Evolutionary conservation across 2,329 filamentous ascomycete genomes (phyloP), one percentile per base, ranked within the genome.

Genomic region (Lasiodiplodia hormozganensis): DNA sequence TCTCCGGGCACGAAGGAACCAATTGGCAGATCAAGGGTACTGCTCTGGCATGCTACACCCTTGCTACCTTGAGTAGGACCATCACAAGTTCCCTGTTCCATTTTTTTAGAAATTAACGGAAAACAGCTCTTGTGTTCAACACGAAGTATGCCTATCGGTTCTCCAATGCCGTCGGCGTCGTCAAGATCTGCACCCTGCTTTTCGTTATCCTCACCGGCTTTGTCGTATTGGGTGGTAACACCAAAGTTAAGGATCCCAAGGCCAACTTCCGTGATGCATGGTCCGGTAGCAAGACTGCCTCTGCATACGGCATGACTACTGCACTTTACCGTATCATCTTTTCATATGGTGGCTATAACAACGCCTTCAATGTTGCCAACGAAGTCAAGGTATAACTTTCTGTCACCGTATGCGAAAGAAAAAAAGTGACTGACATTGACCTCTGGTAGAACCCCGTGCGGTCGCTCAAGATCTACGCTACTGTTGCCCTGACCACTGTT

Each of bases 321-420:
- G 85, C 89, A 0, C 78, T 92, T 0, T 89, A 90, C 79, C 89
- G 81, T 71, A 88, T 92, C 0, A 87, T 90, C 56, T 92, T 91
- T 75, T 90, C 89, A 0, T 92, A 91, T 68, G 84, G 88, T 0
- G 90, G 90, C 14, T 65, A 53, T 49, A 57, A 84, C 65, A 92
- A 92, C 70, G 83, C 89, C 70, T 91, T 89, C 78, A 90, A 92
- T 71, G 90, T 92, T 4, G 81, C 92, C 57, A 91, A 90, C 74
- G 90, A 92, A 75, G 89, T 92, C 70, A 85, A 84, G 74, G 82
- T 82, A 69, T 34, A 31, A n/a, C 6, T 0, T 18, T 2, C 34
- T 43, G 70, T 67, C 34, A 12, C 23, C 36, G 6, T 12, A 18
- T 25, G 14, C 8, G 31, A 25, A 54, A 53, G 40, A 23, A 43